These are phyloP conservation scores for Oehlia diaphana DNA, from an alignment of 192 early-diverging fungal species.

Conservation along the genomic window DNA sequence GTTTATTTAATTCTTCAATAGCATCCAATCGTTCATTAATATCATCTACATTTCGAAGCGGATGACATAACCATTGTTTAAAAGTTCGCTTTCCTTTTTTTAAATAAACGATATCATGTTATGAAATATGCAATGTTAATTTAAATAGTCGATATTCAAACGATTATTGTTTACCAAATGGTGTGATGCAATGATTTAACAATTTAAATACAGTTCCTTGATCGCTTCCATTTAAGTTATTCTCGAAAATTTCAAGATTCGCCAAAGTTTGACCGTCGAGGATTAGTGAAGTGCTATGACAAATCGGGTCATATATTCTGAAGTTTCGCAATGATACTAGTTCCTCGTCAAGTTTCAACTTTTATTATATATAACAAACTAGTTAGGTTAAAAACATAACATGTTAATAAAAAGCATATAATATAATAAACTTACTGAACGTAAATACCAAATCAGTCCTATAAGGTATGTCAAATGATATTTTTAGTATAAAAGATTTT, in stretches of 20 bases:
- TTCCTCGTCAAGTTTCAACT: slow-evolving; percentile 85
- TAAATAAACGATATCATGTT: background rate
- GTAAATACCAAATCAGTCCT: slow-evolving; percentile 85
- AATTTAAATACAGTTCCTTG: slow-evolving; percentile 84
- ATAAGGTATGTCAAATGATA: slow-evolving; percentile 51
- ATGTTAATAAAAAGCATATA: background rate
- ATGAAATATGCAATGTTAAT: background rate
- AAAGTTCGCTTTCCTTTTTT: slow-evolving; percentile 60
- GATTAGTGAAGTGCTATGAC: slow-evolving; percentile 69
- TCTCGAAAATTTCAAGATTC: slow-evolving; percentile 91
- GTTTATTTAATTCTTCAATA: slow-evolving; percentile 74
- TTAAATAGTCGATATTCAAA: background rate
- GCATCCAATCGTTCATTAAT: slow-evolving; percentile 89
- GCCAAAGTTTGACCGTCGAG: slow-evolving; percentile 92
- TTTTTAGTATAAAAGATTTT: too few relatives aligned
- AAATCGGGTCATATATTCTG: slow-evolving; percentile 79
- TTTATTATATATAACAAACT: background rate
- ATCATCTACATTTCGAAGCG: slow-evolving; percentile 60
- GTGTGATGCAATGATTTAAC: slow-evolving; percentile 80
- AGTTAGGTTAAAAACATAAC: too few relatives aligned
- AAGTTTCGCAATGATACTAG: slow-evolving; percentile 87
- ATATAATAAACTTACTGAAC: slow-evolving; percentile 53
- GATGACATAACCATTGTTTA: slow-evolving; percentile 87
- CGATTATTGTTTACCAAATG: slow-evolving; percentile 64
- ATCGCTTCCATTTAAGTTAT: slow-evolving; percentile 69